Evolutionary conservation across 2,329 filamentous ascomycete species (phyloP), one percentile per base, ranked within the genome.

Genomic region (Hypoxylon sp.): DNA sequence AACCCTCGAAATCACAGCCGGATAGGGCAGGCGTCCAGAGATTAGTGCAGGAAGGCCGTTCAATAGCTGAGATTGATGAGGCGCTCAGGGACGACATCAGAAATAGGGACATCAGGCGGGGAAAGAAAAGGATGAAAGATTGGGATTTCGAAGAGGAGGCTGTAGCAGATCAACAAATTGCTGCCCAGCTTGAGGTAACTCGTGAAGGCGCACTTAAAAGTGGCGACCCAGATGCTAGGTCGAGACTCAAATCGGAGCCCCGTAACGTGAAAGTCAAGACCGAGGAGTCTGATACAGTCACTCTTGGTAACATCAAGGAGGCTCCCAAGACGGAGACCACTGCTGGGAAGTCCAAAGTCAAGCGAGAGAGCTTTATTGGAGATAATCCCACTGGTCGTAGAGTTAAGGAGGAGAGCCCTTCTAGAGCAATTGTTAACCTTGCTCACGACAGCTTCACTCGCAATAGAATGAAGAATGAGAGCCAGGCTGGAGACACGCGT

Each of bases 51-150:
- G n/a, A 27, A 2, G 2, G 46, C 5, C 35, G 48, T 46, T 31
- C 46, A 0, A 4, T 48, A 3, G 11, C 1, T 4, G 51, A 70
- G 14, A 70, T 61, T 2, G 68, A 70, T n/a, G 22, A 59, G 11
- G n/a, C 20, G 0, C 30, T 59, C 31, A 22, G 54, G 2, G 20
- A 40, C 1, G 44, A 61, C 0, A 54, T 50, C 22, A 42, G 1
- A 6, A 20, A 4, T 4, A 48, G 50, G n/a, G 17, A 35, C 10
- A 53, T 50, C 17, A 22, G 14, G 17, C 1, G 13, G 35, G 25
- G 58, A 62, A 17, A 27, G 54, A 62, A 17, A 25, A 46, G 2
- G 56, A 33, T 4, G 25, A 27, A 27, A 5, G 25, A 27, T 5
- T 27, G 25, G 25, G 25, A 27, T 27, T 27, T 27, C 25, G 25